Percentiles rank a stretch among this genome's conserved stretches.
phyloP scores from a whole-genome alignment of 495 filamentous ascomycete genomes.

The Penicillium robsamsonii region DNA sequence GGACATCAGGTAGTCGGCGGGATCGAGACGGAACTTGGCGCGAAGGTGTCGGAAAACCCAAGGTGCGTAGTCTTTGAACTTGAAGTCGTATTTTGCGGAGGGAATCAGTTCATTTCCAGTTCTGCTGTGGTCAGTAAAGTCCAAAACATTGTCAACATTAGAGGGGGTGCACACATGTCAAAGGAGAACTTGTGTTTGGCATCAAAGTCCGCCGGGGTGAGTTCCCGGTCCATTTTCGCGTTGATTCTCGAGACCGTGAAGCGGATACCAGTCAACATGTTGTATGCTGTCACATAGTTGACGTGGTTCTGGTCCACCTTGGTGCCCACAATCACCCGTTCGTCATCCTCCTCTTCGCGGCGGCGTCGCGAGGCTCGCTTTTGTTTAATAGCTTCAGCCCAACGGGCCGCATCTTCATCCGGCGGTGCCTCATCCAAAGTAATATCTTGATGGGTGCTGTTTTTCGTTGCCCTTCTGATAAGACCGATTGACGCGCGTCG shows the following conservation, averaged over 20 bases:
- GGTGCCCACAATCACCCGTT: slow-evolving; percentile 91
- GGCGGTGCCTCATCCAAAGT: slow-evolving; percentile 78
- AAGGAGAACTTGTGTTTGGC: slow-evolving; percentile 97
- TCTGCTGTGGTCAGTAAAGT: slow-evolving; percentile 40
- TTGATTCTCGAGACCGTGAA: slow-evolving; percentile 96
- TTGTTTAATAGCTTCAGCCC: slow-evolving; percentile 88
- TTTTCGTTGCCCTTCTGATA: slow-evolving; percentile 76
- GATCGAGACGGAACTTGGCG: slow-evolving; percentile 84
- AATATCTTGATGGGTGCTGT: slow-evolving; percentile 72
- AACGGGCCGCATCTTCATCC: slow-evolving; percentile 87
- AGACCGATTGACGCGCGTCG: slow-evolving; percentile 81
- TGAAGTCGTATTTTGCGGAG: slow-evolving; percentile 99
- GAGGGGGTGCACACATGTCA: slow-evolving; percentile 67
- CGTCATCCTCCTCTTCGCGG: slow-evolving; percentile 89
- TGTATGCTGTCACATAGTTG: slow-evolving; percentile 98
- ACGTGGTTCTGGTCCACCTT: slow-evolving; percentile 97
- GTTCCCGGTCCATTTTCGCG: slow-evolving; percentile 86
- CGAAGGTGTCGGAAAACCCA: slow-evolving; percentile 98
- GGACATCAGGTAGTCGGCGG: slow-evolving; percentile 97
- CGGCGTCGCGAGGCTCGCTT: slow-evolving; percentile 78
- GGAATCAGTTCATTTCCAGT: slow-evolving; percentile 97
- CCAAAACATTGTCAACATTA: slow-evolving; percentile 19
- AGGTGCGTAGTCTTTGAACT: slow-evolving; percentile 99
- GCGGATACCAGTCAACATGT: slow-evolving; percentile 98
- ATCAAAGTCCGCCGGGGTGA: slow-evolving; percentile 88